phyloP scores from a whole-genome alignment of 1,139 yeast genomes.

The Blastobotrys proliferans region DNA sequence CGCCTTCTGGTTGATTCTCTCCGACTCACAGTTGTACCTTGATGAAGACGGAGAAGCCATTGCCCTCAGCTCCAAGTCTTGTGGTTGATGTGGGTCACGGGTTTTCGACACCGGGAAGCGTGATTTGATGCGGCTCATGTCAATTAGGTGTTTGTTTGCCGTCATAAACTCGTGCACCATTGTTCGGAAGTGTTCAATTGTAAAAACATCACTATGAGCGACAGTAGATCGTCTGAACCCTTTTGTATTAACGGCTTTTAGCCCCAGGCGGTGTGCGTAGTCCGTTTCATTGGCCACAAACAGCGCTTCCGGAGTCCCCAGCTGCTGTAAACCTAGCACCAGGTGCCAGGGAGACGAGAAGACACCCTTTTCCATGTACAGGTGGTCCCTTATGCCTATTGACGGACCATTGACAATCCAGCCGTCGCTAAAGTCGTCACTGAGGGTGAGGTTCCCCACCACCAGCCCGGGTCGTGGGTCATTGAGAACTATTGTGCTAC shows the following conservation, averaged over 20 bases:
- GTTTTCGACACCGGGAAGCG: no score
- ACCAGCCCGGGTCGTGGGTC: not conserved
- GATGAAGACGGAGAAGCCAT: no score
- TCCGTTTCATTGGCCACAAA: not conserved
- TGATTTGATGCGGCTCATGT: no score
- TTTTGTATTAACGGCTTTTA: no score
- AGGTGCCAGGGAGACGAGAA: constrained; percentile 1
- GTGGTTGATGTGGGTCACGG: no score
- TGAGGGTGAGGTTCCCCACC: not conserved
- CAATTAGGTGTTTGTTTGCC: no score
- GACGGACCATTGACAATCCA: not conserved
- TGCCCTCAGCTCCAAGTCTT: no score
- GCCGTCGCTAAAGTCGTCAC: not conserved
- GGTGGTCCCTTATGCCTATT: not conserved
- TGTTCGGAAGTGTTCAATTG: no score
- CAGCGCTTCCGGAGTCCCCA: not conserved
- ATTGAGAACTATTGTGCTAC: not conserved
- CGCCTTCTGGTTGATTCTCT: not conserved
- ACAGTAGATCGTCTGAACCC: no score
- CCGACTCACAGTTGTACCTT: not conserved
- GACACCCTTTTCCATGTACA: not conserved
- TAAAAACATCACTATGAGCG: no score
- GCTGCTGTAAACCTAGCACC: not conserved
- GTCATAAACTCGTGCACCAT: no score
- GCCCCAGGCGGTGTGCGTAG: not conserved